Conservation (phyloP, 352 stramenopile species). For the Chrysophaeum taylorii region DNA sequence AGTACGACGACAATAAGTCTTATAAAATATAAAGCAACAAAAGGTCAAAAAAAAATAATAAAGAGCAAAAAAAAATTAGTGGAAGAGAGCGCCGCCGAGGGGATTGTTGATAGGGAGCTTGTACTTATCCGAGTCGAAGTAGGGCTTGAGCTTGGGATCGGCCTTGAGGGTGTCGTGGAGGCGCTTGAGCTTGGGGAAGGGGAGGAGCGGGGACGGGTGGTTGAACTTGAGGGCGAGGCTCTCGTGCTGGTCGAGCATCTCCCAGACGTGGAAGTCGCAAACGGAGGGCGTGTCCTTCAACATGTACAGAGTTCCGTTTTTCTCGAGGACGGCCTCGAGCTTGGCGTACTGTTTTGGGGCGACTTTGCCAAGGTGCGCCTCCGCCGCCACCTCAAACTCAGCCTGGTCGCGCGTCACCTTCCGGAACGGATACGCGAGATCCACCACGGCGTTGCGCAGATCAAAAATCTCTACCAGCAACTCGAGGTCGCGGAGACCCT, state of each 20-base stretch:
- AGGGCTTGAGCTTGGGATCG: neutral
- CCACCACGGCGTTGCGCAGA: neutral
- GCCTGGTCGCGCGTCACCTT: too few relatives aligned
- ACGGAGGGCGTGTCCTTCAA: neutral
- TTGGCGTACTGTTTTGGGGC: neutral
- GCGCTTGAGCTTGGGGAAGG: neutral
- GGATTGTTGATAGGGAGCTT: slow-evolving; percentile 6
- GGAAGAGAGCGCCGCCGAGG: too few relatives aligned
- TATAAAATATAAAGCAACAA: too few relatives aligned
- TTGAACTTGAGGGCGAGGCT: neutral
- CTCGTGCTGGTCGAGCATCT: neutral
- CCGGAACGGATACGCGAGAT: too few relatives aligned
- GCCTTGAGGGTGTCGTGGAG: neutral
- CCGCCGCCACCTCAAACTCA: neutral
- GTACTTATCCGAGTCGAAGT: neutral
- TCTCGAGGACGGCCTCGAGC: neutral
- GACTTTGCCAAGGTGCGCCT: neutral
- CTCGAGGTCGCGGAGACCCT: neutral
- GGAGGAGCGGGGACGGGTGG: neutral
- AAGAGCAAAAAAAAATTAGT: too few relatives aligned
- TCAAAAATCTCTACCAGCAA: neutral
- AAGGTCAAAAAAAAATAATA: too few relatives aligned
- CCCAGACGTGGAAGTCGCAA: neutral
- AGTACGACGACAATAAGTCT: too few relatives aligned
- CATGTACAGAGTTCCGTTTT: neutral